Base-by-base conservation (phyloP, 1,139 yeast genomes). In the Zygosaccharomyces sapae region DNA sequence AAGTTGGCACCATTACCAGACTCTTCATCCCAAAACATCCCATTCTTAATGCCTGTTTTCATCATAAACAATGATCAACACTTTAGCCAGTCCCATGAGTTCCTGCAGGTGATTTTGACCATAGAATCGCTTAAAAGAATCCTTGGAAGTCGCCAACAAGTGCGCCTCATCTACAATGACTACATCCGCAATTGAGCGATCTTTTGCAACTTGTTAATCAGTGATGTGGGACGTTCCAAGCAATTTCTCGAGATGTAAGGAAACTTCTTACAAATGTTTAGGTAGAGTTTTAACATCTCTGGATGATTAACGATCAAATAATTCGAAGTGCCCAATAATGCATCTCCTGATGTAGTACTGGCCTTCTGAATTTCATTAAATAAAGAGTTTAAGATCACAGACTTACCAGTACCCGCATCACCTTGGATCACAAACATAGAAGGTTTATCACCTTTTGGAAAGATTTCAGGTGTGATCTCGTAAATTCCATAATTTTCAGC, bases 341-440 rank as follows among this genome's bases (percentile, higher is more conserved):
- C 41, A 33, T 57, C 58, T 8, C 37, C 36, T 18, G 36, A 19
- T 13, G 51, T 55, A 6, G 43, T 19, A 20, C 51, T 46, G 2
- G 64, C 50, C 40, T 53, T 62, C 50, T 70, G 74, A n/a, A 70
- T 59, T 16, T 70, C 72, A 46, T 88, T 86, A 58, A 89, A 77
- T 94, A 97, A 86, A 44, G 77, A 75, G 53, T 83, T 81, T 52
- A 89, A 74, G 47, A 80, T 80, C 34, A 80, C 81, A 41, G 89
- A 86, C 56, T 88, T 78, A 27, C 73, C 67, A 5, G 81, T 79
- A 7, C 75, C 69, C 44, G 87, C 76, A 38, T 86, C 81, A 50
- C 75, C 75, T 48, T 70, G 66, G 42, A 71, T 69, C 1, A 70
- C 69, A 53, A 63, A 70, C 53, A 69, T 62, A 0, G 69, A 58